These are phyloP conservation scores for Phytopythium mirpurense DNA, from an alignment of 352 stramenopile species.

Conservation along the genomic window DNA sequence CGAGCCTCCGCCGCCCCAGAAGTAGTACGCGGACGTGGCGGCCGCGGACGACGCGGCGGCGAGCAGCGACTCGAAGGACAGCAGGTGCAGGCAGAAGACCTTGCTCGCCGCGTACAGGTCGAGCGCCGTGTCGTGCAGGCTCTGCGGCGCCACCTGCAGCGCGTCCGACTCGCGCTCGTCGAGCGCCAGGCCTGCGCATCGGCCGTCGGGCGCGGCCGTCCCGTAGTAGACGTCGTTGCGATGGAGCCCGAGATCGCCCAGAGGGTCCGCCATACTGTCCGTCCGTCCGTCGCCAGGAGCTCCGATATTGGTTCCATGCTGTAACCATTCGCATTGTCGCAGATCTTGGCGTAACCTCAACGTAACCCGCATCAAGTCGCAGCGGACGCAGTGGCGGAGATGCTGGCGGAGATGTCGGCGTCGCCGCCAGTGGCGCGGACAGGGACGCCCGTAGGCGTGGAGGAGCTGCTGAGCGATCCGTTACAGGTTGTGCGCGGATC, in stretches of 20 bases:
- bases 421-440: background rate
- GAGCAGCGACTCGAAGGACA: slow-evolving; percentile 76
- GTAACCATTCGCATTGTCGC: no score
- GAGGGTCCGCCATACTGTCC: background rate
- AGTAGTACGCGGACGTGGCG: slow-evolving; percentile 66
- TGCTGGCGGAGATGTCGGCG: no score
- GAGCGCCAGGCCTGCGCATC: no score
- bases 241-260: no score
- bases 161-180: background rate
- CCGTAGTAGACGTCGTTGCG: background rate
- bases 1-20: slow-evolving; percentile 29
- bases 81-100: slow-evolving; percentile 68
- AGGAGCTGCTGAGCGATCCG: slow-evolving; percentile 28
- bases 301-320: no score
- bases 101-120: slow-evolving; percentile 77
- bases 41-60: slow-evolving; percentile 58
- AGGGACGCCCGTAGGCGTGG: slow-evolving; percentile 37
- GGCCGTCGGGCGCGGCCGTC: background rate
- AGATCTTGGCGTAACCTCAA: no score
- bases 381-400: no score
- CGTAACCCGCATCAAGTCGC: no score
- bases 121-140: slow-evolving; percentile 28
- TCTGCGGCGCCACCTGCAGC: slow-evolving; percentile 2
- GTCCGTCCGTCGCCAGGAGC: no score
- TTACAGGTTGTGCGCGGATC: slow-evolving; percentile 14